Evolutionary conservation across 805 yeast species (phyloP).

Genomic region (Pichia kluyveri): DNA sequence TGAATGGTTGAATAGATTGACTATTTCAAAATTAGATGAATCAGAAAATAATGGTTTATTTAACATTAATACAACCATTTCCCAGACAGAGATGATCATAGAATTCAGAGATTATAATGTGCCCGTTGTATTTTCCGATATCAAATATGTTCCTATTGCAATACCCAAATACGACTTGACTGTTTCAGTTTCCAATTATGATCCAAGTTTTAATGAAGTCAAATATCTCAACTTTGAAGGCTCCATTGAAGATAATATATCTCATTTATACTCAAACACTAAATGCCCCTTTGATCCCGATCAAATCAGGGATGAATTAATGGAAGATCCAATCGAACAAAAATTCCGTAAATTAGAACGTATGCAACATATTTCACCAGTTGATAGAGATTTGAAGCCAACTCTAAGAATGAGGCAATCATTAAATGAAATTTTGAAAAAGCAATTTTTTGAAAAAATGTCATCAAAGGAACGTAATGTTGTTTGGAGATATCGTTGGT

Average conservation of each 20-base stretch:
- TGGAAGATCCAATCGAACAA: constrained; percentile 77
- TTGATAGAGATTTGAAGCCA: constrained; percentile 84
- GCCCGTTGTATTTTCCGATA: constrained; percentile 64
- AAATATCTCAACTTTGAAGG: constrained; percentile 15
- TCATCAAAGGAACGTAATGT: constrained; percentile 77
- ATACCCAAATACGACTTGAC: constrained; percentile 18
- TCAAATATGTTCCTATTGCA: constrained; percentile 30
- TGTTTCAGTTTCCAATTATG: constrained; percentile 14
- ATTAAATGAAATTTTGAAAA: constrained; percentile 55
- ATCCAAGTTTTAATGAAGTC: constrained; percentile 18
- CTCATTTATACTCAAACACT: constrained; percentile 1
- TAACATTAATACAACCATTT: constrained; percentile 7
- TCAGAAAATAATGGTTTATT: constrained; percentile 16
- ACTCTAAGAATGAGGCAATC: constrained; percentile 75
- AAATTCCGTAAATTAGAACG: constrained; percentile 82
- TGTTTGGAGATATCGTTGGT: constrained; percentile 87
- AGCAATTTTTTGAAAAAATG: constrained; percentile 77
- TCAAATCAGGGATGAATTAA: constrained; percentile 30
- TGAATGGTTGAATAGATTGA: constrained; percentile 69
- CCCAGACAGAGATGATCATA: constrained; percentile 20
- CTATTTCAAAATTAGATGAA: constrained; percentile 36
- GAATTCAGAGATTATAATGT: constrained; percentile 60
- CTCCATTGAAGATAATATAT: neutral
- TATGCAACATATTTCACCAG: constrained; percentile 62
- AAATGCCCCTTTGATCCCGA: constrained; percentile 59